Conservation (phyloP, 176 grass and related monocot species). For the Hordeum vulgare region MorexV3_pseudomolecules_assembly NC_058524.1:52920940-52921439, state of each 20-base stretch:
- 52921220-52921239: not conserved
- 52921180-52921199: not conserved
- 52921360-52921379: constrained; percentile 45
- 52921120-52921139: not conserved
- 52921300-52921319: not conserved
- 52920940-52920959: not conserved
- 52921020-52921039: not conserved
- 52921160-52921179: constrained; percentile 10
- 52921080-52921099: not conserved
- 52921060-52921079: constrained; percentile 15
- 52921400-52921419: constrained; percentile 46
- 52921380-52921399: constrained; percentile 65
- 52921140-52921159: constrained; percentile 13
- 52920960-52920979: not conserved
- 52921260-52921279: not conserved
- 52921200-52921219: not conserved
- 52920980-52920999: not conserved
- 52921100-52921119: constrained; percentile 20
- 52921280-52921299: not conserved
- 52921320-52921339: not conserved
- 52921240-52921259: not conserved
- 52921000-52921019: not conserved
- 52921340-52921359: constrained; percentile 51
- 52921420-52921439: constrained; percentile 17
- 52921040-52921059: constrained; percentile 14